Evolutionary conservation across 169 alveolate species (phyloP).

Genomic region (Miamiensis avidus): DNA sequence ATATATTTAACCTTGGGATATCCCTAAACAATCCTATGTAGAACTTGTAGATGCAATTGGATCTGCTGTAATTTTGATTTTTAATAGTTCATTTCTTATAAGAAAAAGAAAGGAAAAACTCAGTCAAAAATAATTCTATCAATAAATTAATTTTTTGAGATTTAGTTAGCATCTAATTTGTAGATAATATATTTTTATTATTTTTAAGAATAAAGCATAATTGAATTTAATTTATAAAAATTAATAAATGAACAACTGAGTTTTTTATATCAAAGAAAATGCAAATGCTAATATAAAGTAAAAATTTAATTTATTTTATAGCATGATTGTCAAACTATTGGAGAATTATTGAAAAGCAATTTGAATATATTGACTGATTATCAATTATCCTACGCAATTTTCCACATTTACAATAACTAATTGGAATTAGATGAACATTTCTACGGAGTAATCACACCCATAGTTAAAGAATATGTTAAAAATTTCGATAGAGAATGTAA

Average conservation of each 20-base stretch:
- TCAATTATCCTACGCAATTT: slow-evolving; percentile 10
- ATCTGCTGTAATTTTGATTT: not conserved
- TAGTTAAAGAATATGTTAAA: slow-evolving; percentile 23
- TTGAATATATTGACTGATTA: slow-evolving; percentile 21
- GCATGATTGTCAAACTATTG: slow-evolving; percentile 17
- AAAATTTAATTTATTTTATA: no score
- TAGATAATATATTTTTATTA: not conserved
- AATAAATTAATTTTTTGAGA: no score
- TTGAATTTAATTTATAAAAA: no score
- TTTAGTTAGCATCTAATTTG: no score
- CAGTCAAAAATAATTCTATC: no score
- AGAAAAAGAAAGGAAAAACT: not conserved
- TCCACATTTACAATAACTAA: slow-evolving; percentile 14
- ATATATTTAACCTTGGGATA: slow-evolving; percentile 26
- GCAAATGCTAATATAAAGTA: no score
- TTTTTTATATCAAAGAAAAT: no score
- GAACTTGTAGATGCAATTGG: slow-evolving; percentile 18
- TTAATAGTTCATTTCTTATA: no score
- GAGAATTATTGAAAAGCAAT: slow-evolving; percentile 23
- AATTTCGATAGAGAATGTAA: slow-evolving; percentile 35
- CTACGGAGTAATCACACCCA: slow-evolving; percentile 15
- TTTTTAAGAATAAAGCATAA: not conserved
- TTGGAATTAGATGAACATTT: slow-evolving; percentile 20
- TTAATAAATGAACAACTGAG: not conserved
- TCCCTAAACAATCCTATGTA: slow-evolving; percentile 7